Evolutionary conservation across 164 flowering plant species (phyloP).

Genomic region (Umbilicus rupestris): DNA sequence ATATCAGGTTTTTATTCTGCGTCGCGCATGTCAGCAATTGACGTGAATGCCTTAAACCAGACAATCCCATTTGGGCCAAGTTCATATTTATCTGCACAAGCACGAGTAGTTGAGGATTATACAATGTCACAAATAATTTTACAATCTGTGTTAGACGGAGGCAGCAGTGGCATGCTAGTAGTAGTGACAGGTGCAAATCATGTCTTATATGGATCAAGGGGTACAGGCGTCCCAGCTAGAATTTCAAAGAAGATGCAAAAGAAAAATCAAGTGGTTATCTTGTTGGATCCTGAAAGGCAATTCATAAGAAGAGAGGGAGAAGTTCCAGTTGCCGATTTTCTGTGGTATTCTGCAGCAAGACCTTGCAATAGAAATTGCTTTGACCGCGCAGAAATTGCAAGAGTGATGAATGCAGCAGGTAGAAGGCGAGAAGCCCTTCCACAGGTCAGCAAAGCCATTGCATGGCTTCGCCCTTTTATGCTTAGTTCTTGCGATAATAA

Average conservation of each 20-base stretch:
- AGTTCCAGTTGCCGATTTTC: conserved; percentile 88
- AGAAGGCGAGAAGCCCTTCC: conserved; percentile 88
- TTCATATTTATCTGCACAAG: conserved; percentile 82
- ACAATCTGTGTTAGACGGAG: conserved; percentile 53
- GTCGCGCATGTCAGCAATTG: conserved; percentile 49
- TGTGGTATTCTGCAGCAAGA: conserved; percentile 97
- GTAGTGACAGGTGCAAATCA: conserved; percentile 94
- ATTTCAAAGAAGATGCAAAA: conserved; percentile 77
- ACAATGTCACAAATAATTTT: conserved; percentile 75
- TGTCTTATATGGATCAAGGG: conserved; percentile 78
- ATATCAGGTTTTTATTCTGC: conserved; percentile 69
- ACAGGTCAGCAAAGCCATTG: conserved; percentile 38
- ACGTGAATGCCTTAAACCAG: conserved; percentile 34
- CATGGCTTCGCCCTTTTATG: not conserved
- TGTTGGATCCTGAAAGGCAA: conserved; percentile 94
- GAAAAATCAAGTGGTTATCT: conserved; percentile 79
- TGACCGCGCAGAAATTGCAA: conserved; percentile 96
- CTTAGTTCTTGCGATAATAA: too few relatives aligned
- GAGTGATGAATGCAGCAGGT: conserved; percentile 98
- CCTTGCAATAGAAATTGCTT: conserved; percentile 89
- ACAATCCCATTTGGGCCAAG: conserved; percentile 71
- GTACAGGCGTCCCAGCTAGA: conserved; percentile 89
- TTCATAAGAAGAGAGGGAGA: conserved; percentile 81
- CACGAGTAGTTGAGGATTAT: conserved; percentile 77
- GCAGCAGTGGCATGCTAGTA: conserved; percentile 58